Evolutionary conservation across 176 grass and related monocot species (phyloP), one percentile per base, ranked within the genome.

Genomic region (Bonia amplexicaulis): DNA sequence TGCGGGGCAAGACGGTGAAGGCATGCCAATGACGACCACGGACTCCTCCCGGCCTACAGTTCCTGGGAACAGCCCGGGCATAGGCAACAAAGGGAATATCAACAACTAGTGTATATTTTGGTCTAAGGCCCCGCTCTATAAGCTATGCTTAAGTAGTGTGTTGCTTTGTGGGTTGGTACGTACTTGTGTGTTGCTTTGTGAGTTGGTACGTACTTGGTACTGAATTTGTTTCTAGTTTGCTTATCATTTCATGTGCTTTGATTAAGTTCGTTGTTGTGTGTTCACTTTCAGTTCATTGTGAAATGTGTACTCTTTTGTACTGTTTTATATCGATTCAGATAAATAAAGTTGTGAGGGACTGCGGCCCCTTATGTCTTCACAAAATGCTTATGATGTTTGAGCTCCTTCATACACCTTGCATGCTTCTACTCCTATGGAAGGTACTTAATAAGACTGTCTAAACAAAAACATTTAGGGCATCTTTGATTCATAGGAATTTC

Each of bases 61-160:
- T 48, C 89, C 89, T 7, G 89, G 89, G 16, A 87, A 90, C 51
- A 90, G 89, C 33, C 89, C 89, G 6, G 89, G 89, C 13, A 84
- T 90, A 23, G 89, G 89, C 74, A 90, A 90, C 74, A 79, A 42
- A 67, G 74, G 74, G 51, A 35, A 72, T 9, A 37, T 44, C 80
- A 74, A 81, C 88, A 82, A 90, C 84, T 87, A 87, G 68, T 22
- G 22, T 27, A 16, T 23, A 60, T 66, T 80, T 33, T 75, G 42
- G 53, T 37, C 60, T 17, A 78, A 82, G 70, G 41, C n/a, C 71
- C 41, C 12, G 47, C 13, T 31, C 39, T n/a, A 22, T 10, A 61
- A 82, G 40, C 54, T 61, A 42, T 42, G 22, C 48, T 64, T 44
- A 44, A 39, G 16, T 33, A 31, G 19, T 57, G 59, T 60, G 79